phyloP scores from a whole-genome alignment of 192 early-diverging fungal species.

The Paraglomus brasilianum region DNA sequence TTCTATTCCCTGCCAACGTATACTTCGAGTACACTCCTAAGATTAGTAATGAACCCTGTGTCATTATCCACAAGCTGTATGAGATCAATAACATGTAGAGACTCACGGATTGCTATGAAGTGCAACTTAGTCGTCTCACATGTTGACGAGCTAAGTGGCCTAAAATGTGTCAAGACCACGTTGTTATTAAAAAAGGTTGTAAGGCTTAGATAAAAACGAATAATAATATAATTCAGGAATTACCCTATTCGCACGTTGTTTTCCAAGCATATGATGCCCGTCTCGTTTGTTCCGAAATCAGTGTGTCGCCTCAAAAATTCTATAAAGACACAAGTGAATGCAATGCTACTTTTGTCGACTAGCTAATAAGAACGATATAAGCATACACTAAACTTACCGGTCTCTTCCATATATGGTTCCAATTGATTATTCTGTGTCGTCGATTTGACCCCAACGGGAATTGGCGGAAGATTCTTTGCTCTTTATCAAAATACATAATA shows the following conservation, averaged over 20 bases:
- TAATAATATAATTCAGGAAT: neutral
- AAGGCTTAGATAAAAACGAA: neutral
- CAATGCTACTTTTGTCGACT: neutral
- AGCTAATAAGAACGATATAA: neutral
- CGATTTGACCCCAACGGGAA: conserved; percentile 40
- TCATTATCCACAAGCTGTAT: conserved; percentile 59
- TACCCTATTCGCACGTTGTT: conserved; percentile 61
- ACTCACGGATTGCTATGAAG: conserved; percentile 60
- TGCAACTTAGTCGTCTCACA: conserved; percentile 56
- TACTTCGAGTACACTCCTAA: conserved; percentile 42
- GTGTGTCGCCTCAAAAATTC: conserved; percentile 55
- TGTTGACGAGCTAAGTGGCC: conserved; percentile 53
- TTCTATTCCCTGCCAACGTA: neutral
- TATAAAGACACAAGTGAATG: neutral
- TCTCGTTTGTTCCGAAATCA: conserved; percentile 58
- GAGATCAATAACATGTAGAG: conserved; percentile 55
- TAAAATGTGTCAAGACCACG: conserved; percentile 11
- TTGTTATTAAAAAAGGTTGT: neutral
- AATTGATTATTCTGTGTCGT: conserved; percentile 42
- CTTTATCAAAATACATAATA: conserved; percentile 9
- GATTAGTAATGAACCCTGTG: conserved; percentile 60
- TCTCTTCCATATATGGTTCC: conserved; percentile 59
- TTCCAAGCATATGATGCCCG: conserved; percentile 58
- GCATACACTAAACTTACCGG: conserved; percentile 30
- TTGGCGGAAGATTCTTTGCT: conserved; percentile 37